A percentile compares a stretch with the other conserved stretches of the same genome.
Conservation (phyloP, 176 grass and related monocot species). For the Tillandsia fasciculata region DNA sequence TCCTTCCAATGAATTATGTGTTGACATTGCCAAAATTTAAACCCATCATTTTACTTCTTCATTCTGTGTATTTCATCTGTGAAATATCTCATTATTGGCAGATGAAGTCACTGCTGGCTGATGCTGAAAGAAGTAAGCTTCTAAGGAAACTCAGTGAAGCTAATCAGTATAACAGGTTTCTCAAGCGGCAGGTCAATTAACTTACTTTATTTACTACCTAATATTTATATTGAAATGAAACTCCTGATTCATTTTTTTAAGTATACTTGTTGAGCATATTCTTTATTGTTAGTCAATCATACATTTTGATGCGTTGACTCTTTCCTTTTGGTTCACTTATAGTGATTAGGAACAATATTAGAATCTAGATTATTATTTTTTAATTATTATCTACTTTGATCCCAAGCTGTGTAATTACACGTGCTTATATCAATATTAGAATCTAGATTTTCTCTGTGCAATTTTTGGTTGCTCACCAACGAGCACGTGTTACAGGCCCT, state of each 20-base stretch:
- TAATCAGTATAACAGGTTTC: constrained; percentile 85
- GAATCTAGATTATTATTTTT: too few species aligned
- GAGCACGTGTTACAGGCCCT: neutral
- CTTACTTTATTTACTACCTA: neutral
- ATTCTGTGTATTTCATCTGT: neutral
- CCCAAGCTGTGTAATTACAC: neutral
- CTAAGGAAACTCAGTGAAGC: constrained; percentile 91
- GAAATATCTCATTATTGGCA: constrained; percentile 25
- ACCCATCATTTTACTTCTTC: neutral
- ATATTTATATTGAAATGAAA: neutral
- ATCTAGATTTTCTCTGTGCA: neutral
- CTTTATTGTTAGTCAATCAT: too few species aligned
- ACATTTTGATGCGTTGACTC: too few species aligned
- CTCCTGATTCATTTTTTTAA: neutral
- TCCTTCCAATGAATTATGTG: too few species aligned
- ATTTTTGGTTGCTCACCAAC: neutral
- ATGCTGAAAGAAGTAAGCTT: constrained; percentile 62
- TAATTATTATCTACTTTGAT: neutral
- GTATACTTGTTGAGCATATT: neutral
- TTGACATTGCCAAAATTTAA: neutral
- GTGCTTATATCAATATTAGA: neutral
- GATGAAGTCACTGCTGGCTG: constrained; percentile 77
- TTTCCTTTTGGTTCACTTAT: too few species aligned
- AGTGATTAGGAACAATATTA: too few species aligned
- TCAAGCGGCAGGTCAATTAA: constrained; percentile 74